These are phyloP conservation scores for Phytophthora nicotianae DNA, from an alignment of 352 stramenopile species.

Conservation along the genomic window DNA sequence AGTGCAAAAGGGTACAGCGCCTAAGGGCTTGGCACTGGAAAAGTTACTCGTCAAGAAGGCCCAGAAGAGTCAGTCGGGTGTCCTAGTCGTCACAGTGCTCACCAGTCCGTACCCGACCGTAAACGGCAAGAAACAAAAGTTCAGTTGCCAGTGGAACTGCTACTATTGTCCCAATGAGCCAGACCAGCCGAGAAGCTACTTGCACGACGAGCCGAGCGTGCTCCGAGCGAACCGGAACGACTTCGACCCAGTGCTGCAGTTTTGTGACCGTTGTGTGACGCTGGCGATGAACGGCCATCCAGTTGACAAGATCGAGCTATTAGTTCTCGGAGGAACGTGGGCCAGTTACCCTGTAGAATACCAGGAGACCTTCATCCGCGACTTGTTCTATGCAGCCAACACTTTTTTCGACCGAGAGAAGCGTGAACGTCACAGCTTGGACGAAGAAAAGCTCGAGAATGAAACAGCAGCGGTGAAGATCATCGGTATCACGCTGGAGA, in stretches of 20 bases:
- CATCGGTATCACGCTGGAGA: constrained; percentile 92
- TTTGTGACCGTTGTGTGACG: constrained; percentile 90
- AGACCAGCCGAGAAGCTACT: constrained; percentile 90
- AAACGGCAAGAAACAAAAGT: constrained; percentile 86
- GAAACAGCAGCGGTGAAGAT: constrained; percentile 85
- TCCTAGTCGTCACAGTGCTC: constrained; percentile 92
- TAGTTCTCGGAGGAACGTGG: constrained; percentile 92
- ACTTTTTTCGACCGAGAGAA: constrained; percentile 87
- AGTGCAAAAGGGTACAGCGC: constrained; percentile 63
- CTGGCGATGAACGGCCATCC: constrained; percentile 93
- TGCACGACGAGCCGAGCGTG: constrained; percentile 93
- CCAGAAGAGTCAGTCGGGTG: constrained; percentile 89
- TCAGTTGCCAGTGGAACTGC: constrained; percentile 95
- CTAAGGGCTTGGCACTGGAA: constrained; percentile 62
- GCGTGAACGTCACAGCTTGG: constrained; percentile 68
- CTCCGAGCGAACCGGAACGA: constrained; percentile 91
- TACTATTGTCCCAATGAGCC: constrained; percentile 96
- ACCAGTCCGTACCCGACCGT: constrained; percentile 91
- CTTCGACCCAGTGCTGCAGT: constrained; percentile 93
- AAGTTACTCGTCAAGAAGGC: constrained; percentile 90
- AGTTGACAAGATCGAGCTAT: constrained; percentile 93
- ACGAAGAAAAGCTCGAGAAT: constrained; percentile 91
- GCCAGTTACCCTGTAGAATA: constrained; percentile 92
- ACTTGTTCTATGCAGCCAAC: constrained; percentile 93
- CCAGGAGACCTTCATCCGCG: constrained; percentile 91